Conservation (phyloP, 2,329 filamentous ascomycete species). For the Alternaria alternata region DNA sequence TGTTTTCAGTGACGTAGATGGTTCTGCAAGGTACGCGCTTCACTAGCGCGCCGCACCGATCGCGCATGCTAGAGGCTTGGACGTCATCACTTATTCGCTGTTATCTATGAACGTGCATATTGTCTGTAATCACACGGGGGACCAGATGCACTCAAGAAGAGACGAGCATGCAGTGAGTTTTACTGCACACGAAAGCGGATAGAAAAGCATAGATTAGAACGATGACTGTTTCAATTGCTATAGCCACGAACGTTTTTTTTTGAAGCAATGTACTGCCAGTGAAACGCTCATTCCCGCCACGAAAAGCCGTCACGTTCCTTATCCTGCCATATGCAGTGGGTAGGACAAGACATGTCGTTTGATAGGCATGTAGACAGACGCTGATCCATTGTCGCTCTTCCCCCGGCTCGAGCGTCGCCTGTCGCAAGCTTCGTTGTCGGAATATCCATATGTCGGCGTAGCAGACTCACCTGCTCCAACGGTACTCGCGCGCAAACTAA, state of each 20-base stretch:
- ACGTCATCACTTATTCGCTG: constrained; percentile 4
- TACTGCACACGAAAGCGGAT: neutral
- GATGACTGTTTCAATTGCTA: constrained; percentile 3
- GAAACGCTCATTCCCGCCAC: constrained; percentile 1
- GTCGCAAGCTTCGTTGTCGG: neutral
- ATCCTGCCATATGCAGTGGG: constrained; percentile 2
- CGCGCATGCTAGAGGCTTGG: constrained; percentile 2
- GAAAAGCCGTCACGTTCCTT: neutral
- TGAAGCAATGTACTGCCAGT: constrained; percentile 3
- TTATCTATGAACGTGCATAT: neutral
- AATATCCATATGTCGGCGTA: neutral
- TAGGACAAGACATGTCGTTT: neutral
- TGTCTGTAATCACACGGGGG: neutral
- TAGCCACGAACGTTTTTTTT: neutral
- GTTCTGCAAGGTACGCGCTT: constrained; percentile 8
- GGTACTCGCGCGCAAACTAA: neutral
- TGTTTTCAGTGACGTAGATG: constrained; percentile 15
- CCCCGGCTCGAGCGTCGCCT: constrained; percentile 3
- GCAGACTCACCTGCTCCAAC: neutral
- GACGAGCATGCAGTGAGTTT: neutral
- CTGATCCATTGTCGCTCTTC: constrained; percentile 1
- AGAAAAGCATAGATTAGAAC: neutral
- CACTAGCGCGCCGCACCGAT: constrained; percentile 7
- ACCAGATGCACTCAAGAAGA: neutral
- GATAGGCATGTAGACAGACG: neutral